These are phyloP conservation scores for Oryza nivara DNA, from an alignment of 176 grass and related monocot species.

Conservation along the genomic window DNA sequence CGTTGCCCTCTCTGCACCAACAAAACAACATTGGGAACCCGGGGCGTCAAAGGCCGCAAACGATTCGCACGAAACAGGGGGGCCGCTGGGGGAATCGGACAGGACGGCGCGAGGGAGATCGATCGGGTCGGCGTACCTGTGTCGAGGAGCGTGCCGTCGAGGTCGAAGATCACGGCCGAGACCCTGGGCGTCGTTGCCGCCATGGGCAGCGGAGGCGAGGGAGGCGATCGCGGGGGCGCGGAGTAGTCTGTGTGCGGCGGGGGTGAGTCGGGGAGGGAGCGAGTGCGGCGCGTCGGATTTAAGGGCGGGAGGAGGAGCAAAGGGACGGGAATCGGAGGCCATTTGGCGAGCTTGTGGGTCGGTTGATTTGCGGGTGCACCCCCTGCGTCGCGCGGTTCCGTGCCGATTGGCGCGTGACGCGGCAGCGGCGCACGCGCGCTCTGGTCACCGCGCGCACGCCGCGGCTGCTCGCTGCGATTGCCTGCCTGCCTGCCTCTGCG, in stretches of 20 bases:
- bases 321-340: slow-evolving; percentile 21
- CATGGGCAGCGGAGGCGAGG: slow-evolving; percentile 42
- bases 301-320: slow-evolving; percentile 2
- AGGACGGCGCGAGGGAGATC: not conserved
- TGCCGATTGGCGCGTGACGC: not conserved
- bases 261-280: not conserved
- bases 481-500: too few species aligned
- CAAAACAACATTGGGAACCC: not conserved
- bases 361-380: too few species aligned
- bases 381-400: not conserved
- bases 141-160: slow-evolving; percentile 87
- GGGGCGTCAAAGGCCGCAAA: not conserved
- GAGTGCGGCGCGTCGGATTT: slow-evolving; percentile 35
- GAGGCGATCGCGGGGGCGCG: not conserved
- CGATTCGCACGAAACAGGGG: too few species aligned
- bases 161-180: slow-evolving; percentile 75
- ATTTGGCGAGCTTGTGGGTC: slow-evolving; percentile 12
- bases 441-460: too few species aligned
- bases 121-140: slow-evolving; percentile 44
- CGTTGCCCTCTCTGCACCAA: slow-evolving; percentile 66
- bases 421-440: not conserved
- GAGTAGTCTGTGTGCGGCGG: slow-evolving; percentile 1
- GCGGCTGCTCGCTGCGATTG: too few species aligned
- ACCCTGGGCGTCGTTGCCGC: slow-evolving; percentile 29
- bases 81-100: not conserved